phyloP scores from a whole-genome alignment of 192 early-diverging fungal genomes.

The Paraglomus occultum region DNA sequence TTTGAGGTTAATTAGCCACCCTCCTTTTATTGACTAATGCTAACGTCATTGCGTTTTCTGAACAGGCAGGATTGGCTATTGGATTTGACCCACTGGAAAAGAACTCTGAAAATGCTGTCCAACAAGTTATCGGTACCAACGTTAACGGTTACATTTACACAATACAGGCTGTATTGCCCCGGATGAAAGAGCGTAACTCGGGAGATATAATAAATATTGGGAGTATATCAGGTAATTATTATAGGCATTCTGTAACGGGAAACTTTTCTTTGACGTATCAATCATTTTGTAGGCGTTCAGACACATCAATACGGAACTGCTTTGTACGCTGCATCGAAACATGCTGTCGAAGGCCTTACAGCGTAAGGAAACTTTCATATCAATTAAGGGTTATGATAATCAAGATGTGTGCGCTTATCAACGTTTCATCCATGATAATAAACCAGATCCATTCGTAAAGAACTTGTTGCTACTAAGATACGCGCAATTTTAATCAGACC shows the following conservation, averaged over 20 bases:
- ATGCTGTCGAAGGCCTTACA: constrained; percentile 80
- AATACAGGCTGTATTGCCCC: constrained; percentile 73
- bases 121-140: constrained; percentile 87
- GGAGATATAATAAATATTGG: constrained; percentile 89
- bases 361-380: constrained; percentile 11
- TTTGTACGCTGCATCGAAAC: constrained; percentile 83
- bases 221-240: constrained; percentile 58
- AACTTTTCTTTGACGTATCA: neutral
- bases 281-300: constrained; percentile 52
- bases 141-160: constrained; percentile 85
- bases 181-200: constrained; percentile 64
- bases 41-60: neutral
- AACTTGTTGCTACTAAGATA: constrained; percentile 15
- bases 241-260: neutral
- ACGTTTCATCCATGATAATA: neutral
- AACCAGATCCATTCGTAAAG: constrained; percentile 20
- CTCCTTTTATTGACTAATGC: neutral
- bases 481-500: constrained; percentile 23
- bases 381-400: neutral
- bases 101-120: constrained; percentile 58
- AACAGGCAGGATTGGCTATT: constrained; percentile 56
- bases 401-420: neutral
- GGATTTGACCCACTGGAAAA: constrained; percentile 69
- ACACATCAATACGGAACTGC: constrained; percentile 66
- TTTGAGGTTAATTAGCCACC: neutral